These are phyloP conservation scores for Penicillium sp. DNA, from an alignment of 2,329 filamentous ascomycete species.

Conservation along the genomic window DNA sequence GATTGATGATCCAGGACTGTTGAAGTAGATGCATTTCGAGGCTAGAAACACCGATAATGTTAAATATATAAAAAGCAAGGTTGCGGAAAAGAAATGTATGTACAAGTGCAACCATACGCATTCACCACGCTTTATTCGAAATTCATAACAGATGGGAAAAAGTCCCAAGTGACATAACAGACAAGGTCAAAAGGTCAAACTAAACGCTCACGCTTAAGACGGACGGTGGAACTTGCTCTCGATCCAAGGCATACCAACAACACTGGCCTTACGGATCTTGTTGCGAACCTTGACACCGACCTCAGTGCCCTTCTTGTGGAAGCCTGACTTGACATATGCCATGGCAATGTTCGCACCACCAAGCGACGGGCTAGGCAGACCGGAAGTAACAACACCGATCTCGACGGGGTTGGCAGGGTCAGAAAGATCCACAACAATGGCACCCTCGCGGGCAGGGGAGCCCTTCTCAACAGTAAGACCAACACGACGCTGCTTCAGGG, in stretches of 20 bases:
- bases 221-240: constrained; percentile 69
- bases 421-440: constrained; percentile 64
- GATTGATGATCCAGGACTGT: not conserved
- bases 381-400: constrained; percentile 82
- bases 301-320: constrained; percentile 82
- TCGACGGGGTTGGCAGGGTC: constrained; percentile 52
- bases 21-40: constrained; percentile 7
- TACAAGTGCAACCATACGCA: constrained; percentile 4
- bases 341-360: constrained; percentile 87
- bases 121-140: constrained; percentile 1
- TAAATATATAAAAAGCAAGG: constrained; percentile 2
- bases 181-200: not conserved
- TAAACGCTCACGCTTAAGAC: constrained; percentile 10
- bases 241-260: constrained; percentile 88
- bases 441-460: constrained; percentile 86
- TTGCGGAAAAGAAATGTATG: constrained; percentile 10
- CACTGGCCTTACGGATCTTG: constrained; percentile 69
- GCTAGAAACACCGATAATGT: not conserved
- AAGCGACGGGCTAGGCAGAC: constrained; percentile 82
- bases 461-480: constrained; percentile 77
- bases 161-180: not conserved
- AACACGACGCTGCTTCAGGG: constrained; percentile 70
- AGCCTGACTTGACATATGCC: constrained; percentile 80
- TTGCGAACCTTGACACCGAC: constrained; percentile 75
- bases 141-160: not conserved